Percentiles rank a stretch among this genome's conserved stretches.
phyloP scores from a whole-genome alignment of 352 stramenopile species.

The Phytophthora fragariaefolia region DNA sequence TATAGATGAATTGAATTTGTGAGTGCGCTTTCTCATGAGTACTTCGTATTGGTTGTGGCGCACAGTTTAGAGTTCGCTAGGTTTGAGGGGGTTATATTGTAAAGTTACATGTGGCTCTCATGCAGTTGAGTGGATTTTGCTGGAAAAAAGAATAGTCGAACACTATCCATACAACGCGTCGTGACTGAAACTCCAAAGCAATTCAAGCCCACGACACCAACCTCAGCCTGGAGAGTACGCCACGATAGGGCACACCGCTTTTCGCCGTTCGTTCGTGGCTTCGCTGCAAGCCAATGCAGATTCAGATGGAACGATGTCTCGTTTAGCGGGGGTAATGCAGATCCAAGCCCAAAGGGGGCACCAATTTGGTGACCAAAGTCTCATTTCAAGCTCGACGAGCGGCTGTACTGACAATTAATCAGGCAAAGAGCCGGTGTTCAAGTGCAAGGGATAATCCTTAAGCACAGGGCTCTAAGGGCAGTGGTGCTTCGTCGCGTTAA shows the following conservation, averaged over 20 bases:
- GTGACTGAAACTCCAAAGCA: background rate
- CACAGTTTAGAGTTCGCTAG: no score
- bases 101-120: no score
- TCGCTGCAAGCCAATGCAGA: conserved; percentile 27
- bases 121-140: conserved; percentile 30
- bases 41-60: no score
- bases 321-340: conserved; percentile 7
- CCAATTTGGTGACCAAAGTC: conserved; percentile 4
- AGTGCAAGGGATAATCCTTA: conserved; percentile 7
- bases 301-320: conserved; percentile 27
- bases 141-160: conserved; percentile 10
- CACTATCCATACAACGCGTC: background rate
- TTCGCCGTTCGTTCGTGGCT: conserved; percentile 26
- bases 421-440: conserved; percentile 24
- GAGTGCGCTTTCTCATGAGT: no score
- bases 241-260: conserved; percentile 23
- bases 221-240: conserved; percentile 25
- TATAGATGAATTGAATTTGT: background rate
- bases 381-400: conserved; percentile 8
- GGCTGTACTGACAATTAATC: conserved; percentile 20
- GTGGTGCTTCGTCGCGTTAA: conserved; percentile 14
- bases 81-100: no score
- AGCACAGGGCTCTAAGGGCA: background rate
- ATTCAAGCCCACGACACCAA: conserved; percentile 18
- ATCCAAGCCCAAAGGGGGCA: conserved; percentile 11